Evolutionary conservation across 139 green algal species (phyloP).

Genomic region (Yamagishiella unicocca): DNA sequence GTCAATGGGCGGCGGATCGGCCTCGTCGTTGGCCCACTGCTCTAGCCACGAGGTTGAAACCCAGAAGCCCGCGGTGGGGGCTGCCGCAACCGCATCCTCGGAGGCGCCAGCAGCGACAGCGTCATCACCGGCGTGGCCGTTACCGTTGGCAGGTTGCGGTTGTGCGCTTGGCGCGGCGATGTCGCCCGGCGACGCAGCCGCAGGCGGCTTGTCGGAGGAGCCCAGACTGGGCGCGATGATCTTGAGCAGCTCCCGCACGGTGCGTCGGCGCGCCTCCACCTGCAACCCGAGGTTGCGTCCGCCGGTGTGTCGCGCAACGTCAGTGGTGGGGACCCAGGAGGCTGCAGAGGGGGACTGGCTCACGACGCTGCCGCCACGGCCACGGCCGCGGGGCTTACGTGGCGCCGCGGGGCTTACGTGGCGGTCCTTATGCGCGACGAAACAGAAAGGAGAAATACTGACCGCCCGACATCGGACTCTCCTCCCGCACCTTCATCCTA

Average conservation of each 20-base stretch:
- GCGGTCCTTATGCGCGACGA: no score
- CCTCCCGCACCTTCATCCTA: no score
- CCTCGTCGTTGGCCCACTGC: slow-evolving; percentile 52
- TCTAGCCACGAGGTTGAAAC: slow-evolving; percentile 57
- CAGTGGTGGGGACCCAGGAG: no score
- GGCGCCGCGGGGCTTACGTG: no score
- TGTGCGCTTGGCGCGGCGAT: neutral
- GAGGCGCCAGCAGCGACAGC: neutral
- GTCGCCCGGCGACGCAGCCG: no score
- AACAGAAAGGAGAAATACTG: no score
- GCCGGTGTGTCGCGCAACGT: no score
- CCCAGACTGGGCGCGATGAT: neutral
- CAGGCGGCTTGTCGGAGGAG: no score
- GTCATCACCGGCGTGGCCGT: neutral
- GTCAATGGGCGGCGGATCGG: slow-evolving; percentile 55
- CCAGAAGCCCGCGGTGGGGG: slow-evolving; percentile 19
- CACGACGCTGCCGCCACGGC: no score
- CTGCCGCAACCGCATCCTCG: neutral
- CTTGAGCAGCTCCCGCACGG: slow-evolving; percentile 17
- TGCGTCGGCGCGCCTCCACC: slow-evolving; percentile 28
- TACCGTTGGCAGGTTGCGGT: neutral
- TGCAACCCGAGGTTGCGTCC: slow-evolving; percentile 22
- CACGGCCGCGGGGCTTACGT: no score
- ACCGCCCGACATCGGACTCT: no score
- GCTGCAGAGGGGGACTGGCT: no score